Percentiles rank a stretch among this genome's conserved stretches.
phyloP scores from a whole-genome alignment of 805 yeast genomes.

The Sungouiella thailandica region DNA sequence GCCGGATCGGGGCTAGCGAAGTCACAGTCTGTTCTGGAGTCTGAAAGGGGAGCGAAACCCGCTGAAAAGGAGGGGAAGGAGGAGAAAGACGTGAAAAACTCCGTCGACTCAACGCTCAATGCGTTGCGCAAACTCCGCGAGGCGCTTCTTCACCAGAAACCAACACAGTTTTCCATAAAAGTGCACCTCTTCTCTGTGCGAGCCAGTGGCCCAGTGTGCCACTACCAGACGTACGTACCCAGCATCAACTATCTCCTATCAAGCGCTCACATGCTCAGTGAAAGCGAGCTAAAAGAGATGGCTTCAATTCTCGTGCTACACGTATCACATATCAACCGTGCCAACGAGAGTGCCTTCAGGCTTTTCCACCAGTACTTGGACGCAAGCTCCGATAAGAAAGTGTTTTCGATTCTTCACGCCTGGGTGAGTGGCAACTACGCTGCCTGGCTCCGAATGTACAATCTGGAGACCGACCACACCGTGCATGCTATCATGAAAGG shows the following conservation, averaged over 20 bases:
- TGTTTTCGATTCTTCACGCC: constrained; percentile 16
- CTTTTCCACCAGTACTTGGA: constrained; percentile 24
- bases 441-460: constrained; percentile 26
- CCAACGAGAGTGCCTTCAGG: constrained; percentile 26
- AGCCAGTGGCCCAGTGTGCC: constrained; percentile 41
- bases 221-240: constrained; percentile 53
- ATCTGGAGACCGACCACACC: constrained; percentile 28
- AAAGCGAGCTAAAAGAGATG: constrained; percentile 35
- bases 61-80: background rate
- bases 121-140: constrained; percentile 51
- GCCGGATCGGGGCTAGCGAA: too few relatives aligned
- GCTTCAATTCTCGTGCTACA: constrained; percentile 43
- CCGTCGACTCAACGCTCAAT: constrained; percentile 14
- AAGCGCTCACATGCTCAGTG: constrained; percentile 12
- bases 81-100: too few relatives aligned
- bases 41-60: background rate
- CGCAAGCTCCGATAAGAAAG: constrained; percentile 8
- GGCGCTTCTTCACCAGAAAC: constrained; percentile 38
- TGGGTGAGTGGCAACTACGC: constrained; percentile 29
- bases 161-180: constrained; percentile 36
- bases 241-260: constrained; percentile 39
- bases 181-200: constrained; percentile 47
- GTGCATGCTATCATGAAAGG: constrained; percentile 36
- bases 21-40: too few relatives aligned
- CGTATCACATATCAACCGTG: constrained; percentile 34